A percentile compares a stretch with the other conserved stretches of the same genome.
Conservation (phyloP, 225 moss, liverwort and hornwort genomes). For the Straminergon stramineum region DNA sequence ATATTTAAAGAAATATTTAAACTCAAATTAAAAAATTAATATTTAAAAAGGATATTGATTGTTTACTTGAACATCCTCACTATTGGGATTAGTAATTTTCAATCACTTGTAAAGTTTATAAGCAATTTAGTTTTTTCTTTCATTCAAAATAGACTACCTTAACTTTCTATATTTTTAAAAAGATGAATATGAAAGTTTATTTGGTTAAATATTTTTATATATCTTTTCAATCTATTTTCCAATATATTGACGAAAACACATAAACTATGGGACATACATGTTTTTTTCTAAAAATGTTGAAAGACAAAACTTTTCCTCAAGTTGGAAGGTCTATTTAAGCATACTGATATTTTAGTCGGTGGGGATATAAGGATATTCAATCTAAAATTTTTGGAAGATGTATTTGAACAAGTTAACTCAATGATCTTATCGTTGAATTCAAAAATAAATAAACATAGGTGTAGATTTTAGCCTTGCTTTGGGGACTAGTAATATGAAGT, state of each 20-base stretch:
- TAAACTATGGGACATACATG: background rate
- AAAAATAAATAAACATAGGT: background rate
- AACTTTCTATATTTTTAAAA: background rate
- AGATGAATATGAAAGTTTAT: background rate
- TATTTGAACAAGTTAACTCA: background rate
- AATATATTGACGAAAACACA: background rate
- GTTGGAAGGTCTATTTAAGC: background rate
- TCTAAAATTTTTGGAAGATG: background rate
- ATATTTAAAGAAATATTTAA: background rate
- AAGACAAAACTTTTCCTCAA: background rate
- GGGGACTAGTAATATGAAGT: background rate
- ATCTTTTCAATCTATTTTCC: no score
- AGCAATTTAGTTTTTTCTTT: background rate
- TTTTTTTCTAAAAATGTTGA: no score
- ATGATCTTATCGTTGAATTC: fast-evolving
- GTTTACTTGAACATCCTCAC: background rate
- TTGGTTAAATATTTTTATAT: background rate
- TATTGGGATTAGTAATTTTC: background rate
- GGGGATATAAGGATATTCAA: fast-evolving
- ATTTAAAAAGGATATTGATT: background rate
- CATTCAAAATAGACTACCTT: background rate
- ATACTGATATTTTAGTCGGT: background rate
- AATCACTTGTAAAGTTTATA: background rate
- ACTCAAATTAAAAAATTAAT: background rate
- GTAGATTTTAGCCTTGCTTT: no score